Evolutionary conservation across 2,329 filamentous ascomycete genomes (phyloP).

Genomic region (Trichoderma sp.): DNA sequence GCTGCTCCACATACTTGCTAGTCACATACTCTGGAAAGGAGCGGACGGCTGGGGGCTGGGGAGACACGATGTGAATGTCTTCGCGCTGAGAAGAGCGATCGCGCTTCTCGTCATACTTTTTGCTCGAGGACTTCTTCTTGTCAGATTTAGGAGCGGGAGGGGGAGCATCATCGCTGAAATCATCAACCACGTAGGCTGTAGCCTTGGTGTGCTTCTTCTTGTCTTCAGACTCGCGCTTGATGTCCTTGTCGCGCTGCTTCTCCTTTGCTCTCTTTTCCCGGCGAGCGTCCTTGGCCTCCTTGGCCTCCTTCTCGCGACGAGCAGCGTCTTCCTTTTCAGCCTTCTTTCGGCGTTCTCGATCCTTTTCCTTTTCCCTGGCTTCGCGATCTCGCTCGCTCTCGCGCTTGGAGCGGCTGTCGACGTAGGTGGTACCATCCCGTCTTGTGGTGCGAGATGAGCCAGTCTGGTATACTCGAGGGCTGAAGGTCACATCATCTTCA

Average conservation of each 20-base stretch:
- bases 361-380: conserved; percentile 38
- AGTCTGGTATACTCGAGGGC: conserved; percentile 47
- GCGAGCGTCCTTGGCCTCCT: conserved; percentile 34
- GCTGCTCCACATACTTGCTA: conserved; percentile 19
- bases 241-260: conserved; percentile 42
- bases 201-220: conserved; percentile 39
- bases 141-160: conserved; percentile 32
- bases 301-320: conserved; percentile 35
- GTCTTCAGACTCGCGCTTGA: conserved; percentile 40
- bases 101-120: conserved; percentile 42
- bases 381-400: conserved; percentile 42
- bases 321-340: conserved; percentile 26
- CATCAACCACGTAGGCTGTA: conserved; percentile 36
- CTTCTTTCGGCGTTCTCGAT: conserved; percentile 29
- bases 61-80: conserved; percentile 30
- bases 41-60: conserved; percentile 1
- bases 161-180: conserved; percentile 35
- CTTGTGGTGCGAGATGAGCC: conserved; percentile 37
- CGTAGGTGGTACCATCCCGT: conserved; percentile 48
- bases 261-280: conserved; percentile 39
- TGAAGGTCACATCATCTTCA: conserved; percentile 48
- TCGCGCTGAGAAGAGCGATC: conserved; percentile 39
- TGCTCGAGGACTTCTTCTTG: conserved; percentile 41
- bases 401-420: conserved; percentile 47
- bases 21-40: conserved; percentile 13